These are phyloP conservation scores for Rhizopus stolonifer DNA, from an alignment of 371 early-diverging fungal genomes.

Conservation along the genomic window DNA sequence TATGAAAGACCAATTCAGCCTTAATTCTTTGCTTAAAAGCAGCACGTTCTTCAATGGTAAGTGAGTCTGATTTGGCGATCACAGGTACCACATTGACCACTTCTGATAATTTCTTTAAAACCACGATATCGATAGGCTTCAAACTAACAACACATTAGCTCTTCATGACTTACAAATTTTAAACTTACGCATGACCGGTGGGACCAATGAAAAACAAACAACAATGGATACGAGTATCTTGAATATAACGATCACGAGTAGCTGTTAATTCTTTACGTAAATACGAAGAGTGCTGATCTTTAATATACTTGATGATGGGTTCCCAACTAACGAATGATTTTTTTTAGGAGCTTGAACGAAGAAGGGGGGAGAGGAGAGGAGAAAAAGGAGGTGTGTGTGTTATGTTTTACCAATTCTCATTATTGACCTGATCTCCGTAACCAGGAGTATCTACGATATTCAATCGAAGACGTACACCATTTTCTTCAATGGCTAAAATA, in stretches of 20 bases:
- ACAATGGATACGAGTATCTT: constrained; percentile 82
- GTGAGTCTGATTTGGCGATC: constrained; percentile 84
- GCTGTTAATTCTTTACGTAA: constrained; percentile 87
- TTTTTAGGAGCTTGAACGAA: too few species aligned
- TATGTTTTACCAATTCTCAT: constrained; percentile 72
- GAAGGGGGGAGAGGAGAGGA: not conserved
- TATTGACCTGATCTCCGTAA: constrained; percentile 83
- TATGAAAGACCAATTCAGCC: constrained; percentile 91
- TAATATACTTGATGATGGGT: constrained; percentile 88
- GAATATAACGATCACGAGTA: constrained; percentile 79
- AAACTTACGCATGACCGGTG: constrained; percentile 68
- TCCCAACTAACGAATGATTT: too few species aligned
- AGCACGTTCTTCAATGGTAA: constrained; percentile 75
- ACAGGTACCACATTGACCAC: constrained; percentile 81
- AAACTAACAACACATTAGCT: constrained; percentile 52
- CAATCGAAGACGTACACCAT: constrained; percentile 79
- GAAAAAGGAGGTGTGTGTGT: not conserved
- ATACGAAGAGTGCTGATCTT: constrained; percentile 89
- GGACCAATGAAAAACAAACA: constrained; percentile 79
- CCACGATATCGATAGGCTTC: constrained; percentile 78
- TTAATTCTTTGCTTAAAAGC: constrained; percentile 78
- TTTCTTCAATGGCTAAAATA: constrained; percentile 68
- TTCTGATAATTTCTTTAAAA: constrained; percentile 69
- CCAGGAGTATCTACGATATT: constrained; percentile 86
- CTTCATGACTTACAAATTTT: not conserved